Evolutionary conservation across 202 grass and related monocot genomes (phyloP), one percentile per base, ranked within the genome.

Genomic region (Alloteropsis angusta): DNA sequence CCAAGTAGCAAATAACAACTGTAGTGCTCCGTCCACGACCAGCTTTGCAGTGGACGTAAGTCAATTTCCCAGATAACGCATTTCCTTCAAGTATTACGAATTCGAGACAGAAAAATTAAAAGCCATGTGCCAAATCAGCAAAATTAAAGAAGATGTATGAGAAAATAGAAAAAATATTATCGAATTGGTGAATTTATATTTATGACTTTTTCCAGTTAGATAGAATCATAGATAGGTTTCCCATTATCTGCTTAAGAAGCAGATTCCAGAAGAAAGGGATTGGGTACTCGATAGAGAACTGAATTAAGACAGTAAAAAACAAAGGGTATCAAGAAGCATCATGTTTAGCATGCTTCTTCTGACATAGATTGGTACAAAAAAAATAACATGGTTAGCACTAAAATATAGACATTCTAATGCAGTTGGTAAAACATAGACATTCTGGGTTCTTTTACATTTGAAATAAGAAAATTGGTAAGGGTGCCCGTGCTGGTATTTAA

Each of bases 11-110:
- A 61, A 99, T 84, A 63, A 99, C 96, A 80, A 99, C 87, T 12
- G 96, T 99, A 35, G 92, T 95, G 88, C 92, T 99, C 35, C 92
- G 92, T 32, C 96, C 96, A 71, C 92, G 89, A 64, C 96, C 96
- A 85, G 96, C 96, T 99, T 99, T 99, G 90, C 96, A 99, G 61
- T 99, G 96, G 65, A 99, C 92, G 84, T 99, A 99, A 18, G 92
- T 93, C 62, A 77, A 85, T 72, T 93, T 93, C 69, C 86, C 89
- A 82, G 78, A 80, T 36, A 65, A 79, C 76, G 88, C 76, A 65
- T 91, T 88, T 69, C 78, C 91, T 94, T 82, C 32, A 44, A 71
- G 79, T 58, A 72, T 58, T 55, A 58, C 9, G 52, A 66, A n/a
- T 78, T 66, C 39, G 50, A 83, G 81, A 50, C 14, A 74, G 43